Evolutionary conservation across 768 basidiomycete species (phyloP), one percentile per base, ranked within the genome.

Genomic region (Hypholoma sublateritium): DNA sequence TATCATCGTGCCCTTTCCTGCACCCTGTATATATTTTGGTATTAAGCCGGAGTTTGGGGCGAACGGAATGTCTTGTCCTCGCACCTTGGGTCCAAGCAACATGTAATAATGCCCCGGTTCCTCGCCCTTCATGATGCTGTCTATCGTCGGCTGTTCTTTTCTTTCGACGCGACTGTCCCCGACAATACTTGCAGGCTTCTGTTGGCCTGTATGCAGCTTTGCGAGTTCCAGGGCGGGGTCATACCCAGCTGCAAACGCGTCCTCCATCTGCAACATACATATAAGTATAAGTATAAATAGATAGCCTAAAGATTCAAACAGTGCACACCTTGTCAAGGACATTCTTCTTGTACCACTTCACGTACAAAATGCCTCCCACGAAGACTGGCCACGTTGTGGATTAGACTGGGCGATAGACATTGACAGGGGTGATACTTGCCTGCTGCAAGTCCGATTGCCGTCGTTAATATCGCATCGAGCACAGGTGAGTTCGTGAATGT

Each of bases 1-100:
- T 55, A 94, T 83, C 89, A 91, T 88, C 0, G 89, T 89, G 12
- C 87, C 86, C 74, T 93, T 91, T 5, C 89, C 89, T 16, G 86
- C 83, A n/a, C 92, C 89, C 84, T 88, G 52, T 2, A 55, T 57
- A 44, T 49, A 14, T 61, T 32, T 50, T 53, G 9, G 28, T 21
- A 53, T 59, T 19, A 53, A 24, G 5, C 44, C n/a, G 17, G 25
- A 12, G 19, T 21, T 5, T 19, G 53, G 24, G 45, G 13, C 19
- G 14, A 35, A 16, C 19, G 21, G 16, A 55, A 56, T n/a, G 50
- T 48, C 32, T 24, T 36, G 11, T 9, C 49, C 57, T n/a, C 64
- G 59, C 46, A 87, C 89, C 77, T 94, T 94, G 7, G 88, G 82
- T 1, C 89, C 92, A 45, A 94, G 76, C 28, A 93, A 70, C 61